Evolutionary conservation across 140 eudicot genomes (phyloP).

Genomic region (Anethum foeniculum): DNA sequence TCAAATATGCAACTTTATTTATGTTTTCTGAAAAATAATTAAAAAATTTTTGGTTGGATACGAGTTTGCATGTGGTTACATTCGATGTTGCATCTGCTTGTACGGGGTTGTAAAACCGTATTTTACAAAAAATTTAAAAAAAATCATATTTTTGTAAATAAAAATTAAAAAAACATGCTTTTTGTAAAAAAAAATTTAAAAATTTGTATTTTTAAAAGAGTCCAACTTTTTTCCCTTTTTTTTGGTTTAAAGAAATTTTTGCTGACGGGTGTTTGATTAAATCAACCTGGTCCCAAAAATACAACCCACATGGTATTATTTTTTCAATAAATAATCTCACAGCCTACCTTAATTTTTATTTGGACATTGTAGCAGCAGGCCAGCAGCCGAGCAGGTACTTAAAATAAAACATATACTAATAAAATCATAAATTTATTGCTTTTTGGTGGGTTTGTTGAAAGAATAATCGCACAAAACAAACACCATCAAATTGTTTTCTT

Average conservation of each 20-base stretch:
- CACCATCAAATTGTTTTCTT: neutral
- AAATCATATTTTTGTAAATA: too few species aligned
- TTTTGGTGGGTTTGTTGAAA: constrained; percentile 2
- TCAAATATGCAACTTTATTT: too few species aligned
- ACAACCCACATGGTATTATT: neutral
- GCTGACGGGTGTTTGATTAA: neutral
- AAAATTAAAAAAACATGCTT: too few species aligned
- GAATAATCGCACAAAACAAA: neutral
- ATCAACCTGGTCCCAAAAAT: neutral
- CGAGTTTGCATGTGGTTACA: too few species aligned
- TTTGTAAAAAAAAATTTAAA: too few species aligned
- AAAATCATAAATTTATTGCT: neutral
- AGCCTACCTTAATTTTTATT: neutral
- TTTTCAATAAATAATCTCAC: neutral
- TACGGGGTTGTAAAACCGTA: too few species aligned
- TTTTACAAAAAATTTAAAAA: too few species aligned
- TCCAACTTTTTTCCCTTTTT: too few species aligned
- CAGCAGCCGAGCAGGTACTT: neutral
- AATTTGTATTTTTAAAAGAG: too few species aligned
- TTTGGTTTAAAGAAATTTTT: neutral
- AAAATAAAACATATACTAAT: neutral
- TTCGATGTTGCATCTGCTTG: too few species aligned
- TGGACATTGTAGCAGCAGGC: neutral
- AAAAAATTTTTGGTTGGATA: too few species aligned
- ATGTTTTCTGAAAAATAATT: too few species aligned